Conservation (phyloP, 106 monocot genomes). For the Apostasia ramifera region DNA sequence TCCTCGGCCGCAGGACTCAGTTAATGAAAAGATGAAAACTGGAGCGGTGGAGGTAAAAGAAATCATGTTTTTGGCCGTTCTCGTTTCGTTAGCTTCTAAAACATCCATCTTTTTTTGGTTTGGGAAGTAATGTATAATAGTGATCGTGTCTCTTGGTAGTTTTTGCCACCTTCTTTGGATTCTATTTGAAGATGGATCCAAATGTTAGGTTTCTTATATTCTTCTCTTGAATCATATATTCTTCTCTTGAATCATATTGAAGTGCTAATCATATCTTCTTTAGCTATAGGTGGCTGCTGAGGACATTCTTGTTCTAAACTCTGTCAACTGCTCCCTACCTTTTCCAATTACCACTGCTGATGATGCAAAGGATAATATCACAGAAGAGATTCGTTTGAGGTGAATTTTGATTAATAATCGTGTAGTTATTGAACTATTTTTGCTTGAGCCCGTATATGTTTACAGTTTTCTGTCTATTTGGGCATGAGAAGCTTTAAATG, state of each 20-base stretch:
- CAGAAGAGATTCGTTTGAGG: conserved; percentile 98
- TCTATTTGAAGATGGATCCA: no score
- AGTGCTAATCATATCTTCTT: not conserved
- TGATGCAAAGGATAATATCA: conserved; percentile 59
- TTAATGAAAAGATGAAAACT: conserved; percentile 95
- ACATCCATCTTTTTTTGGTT: no score
- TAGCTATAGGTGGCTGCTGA: conserved; percentile 62
- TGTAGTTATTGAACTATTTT: not conserved
- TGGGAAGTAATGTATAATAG: no score
- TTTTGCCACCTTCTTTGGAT: no score
- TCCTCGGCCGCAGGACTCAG: conserved; percentile 56
- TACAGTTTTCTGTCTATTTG: no score
- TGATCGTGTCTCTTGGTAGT: no score
- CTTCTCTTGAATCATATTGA: no score
- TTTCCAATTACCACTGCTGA: conserved; percentile 78
- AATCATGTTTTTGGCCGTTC: not conserved
- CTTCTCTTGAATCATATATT: no score
- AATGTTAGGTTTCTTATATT: no score
- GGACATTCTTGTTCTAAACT: conserved; percentile 69
- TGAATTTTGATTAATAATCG: conserved; percentile 7
- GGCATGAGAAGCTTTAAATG: no score
- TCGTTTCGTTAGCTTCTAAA: not conserved
- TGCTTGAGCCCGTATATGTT: no score
- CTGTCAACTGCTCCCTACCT: conserved; percentile 66
- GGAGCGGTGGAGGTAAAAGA: conserved; percentile 77